Evolutionary conservation across 2,329 filamentous ascomycete species (phyloP).

Genomic region (Neonectria hederae): DNA sequence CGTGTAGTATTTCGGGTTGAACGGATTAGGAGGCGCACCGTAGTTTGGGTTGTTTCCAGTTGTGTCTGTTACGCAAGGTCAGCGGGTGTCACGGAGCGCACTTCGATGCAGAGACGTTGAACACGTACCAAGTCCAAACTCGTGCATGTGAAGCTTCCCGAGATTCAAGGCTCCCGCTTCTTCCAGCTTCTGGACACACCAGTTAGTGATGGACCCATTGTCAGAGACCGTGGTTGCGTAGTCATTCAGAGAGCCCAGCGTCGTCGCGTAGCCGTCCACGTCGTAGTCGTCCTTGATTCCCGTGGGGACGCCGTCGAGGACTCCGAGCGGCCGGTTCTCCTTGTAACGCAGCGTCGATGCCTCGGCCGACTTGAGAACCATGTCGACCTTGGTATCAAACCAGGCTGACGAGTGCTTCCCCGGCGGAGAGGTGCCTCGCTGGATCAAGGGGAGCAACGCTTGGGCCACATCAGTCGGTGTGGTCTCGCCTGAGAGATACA

Average conservation of each 20-base stretch:
- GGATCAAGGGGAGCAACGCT: constrained; percentile 57
- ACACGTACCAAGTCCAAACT: constrained; percentile 71
- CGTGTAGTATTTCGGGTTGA: constrained; percentile 77
- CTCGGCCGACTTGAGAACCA: constrained; percentile 54
- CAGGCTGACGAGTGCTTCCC: constrained; percentile 56
- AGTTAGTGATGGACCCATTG: constrained; percentile 62
- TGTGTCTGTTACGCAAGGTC: constrained; percentile 62
- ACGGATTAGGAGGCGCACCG: constrained; percentile 80
- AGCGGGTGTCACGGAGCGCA: constrained; percentile 6
- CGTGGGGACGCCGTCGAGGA: constrained; percentile 77
- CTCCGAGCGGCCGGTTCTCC: constrained; percentile 66
- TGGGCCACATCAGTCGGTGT: constrained; percentile 57
- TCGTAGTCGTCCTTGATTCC: constrained; percentile 82
- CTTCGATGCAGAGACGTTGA: background rate
- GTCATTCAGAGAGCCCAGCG: constrained; percentile 69
- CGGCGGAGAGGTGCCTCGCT: constrained; percentile 48
- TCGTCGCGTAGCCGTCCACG: constrained; percentile 76
- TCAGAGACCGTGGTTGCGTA: constrained; percentile 60
- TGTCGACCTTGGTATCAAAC: constrained; percentile 54
- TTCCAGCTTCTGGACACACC: constrained; percentile 75
- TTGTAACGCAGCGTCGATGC: constrained; percentile 59
- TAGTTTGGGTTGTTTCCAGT: constrained; percentile 78
- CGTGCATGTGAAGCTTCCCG: constrained; percentile 81
- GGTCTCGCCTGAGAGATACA: constrained; percentile 56
- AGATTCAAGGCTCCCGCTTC: constrained; percentile 77